Evolutionary conservation across 331 rosid genomes (phyloP), one percentile per base, ranked within the genome.

Genomic region (Saraca asoca): DNA sequence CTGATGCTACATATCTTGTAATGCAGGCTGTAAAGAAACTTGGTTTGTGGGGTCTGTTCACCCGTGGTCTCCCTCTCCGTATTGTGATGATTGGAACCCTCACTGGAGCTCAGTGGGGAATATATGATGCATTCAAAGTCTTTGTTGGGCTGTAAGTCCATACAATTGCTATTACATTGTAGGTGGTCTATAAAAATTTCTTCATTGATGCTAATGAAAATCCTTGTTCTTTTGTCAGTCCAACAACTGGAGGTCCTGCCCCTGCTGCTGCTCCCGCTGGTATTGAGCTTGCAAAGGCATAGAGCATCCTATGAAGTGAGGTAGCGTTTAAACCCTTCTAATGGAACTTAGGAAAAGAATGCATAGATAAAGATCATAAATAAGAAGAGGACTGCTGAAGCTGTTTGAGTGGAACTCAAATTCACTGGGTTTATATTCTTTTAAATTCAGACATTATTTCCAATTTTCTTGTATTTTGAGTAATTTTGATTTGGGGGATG

Each of bases 31-130:
- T 91, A 45, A 85, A 87, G 82, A 85, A 89, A 45, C 50, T 91
- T 12, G 98, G 98, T 12, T 9, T 85, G 66, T 43, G 68, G 80
- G 98, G 96, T 72, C 81, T 91, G 34, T 85, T 79, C 56, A 91
- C 96, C 12, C 92, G 98, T 62, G 98, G 98, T 57, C 87, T 91
- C 68, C 98, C 98, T 58, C 96, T 91, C 35, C 98, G 98, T 43
- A 89, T 91, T 70, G 87, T 83, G 57, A 91, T 91, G 96, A 71
- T 91, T 59, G 98, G 98, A 75, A 91, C 96, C 31, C 95, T 91
- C 51, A 91, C 96, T 0, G 98, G 92, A 69, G 85, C 92, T 58
- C 98, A 89, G 64, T 89, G 96, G 98, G 95, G 85, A 55, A 81
- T 89, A 79, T 91, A 91, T 34, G 96, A 91, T 60, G 85, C 95